These are phyloP conservation scores for Ligustrum vulgare DNA, from an alignment of 257 asterid genomes.

Conservation along the genomic window DNA sequence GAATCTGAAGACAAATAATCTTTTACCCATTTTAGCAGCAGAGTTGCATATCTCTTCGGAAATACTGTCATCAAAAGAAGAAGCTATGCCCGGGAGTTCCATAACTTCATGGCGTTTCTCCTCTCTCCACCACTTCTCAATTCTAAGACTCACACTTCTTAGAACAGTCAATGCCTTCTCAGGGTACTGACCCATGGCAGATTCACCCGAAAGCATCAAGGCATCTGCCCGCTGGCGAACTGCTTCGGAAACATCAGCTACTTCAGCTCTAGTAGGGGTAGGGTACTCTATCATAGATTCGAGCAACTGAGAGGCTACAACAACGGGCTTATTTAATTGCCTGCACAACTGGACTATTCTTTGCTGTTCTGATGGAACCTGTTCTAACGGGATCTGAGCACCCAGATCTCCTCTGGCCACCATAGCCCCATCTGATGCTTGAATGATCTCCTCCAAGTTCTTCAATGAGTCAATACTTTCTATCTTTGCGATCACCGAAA, in stretches of 20 bases:
- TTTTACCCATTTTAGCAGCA: constrained; percentile 97
- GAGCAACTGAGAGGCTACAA: constrained; percentile 94
- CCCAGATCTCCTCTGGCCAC: constrained; percentile 99
- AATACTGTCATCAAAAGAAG: constrained; percentile 78
- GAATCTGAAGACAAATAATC: constrained; percentile 18
- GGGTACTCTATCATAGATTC: constrained; percentile 99
- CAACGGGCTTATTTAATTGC: constrained; percentile 86
- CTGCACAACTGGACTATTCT: constrained; percentile 85
- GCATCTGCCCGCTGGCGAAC: constrained; percentile 96
- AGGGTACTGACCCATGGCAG: constrained; percentile 99
- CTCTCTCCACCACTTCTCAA: constrained; percentile 99
- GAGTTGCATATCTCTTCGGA: constrained; percentile 98
- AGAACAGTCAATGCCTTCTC: constrained; percentile 93
- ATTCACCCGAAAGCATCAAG: constrained; percentile 99
- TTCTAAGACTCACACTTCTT: constrained; percentile 94
- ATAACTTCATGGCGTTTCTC: constrained; percentile 72
- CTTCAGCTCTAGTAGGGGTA: constrained; percentile 99
- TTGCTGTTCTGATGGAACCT: constrained; percentile 96
- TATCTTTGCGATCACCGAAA: constrained; percentile 83
- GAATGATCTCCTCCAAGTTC: constrained; percentile 90
- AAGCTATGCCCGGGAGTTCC: constrained; percentile 81
- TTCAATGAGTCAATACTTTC: constrained; percentile 95
- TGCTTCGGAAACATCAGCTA: constrained; percentile 99
- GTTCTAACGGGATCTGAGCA: constrained; percentile 97
- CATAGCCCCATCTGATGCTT: constrained; percentile 98